phyloP scores from a whole-genome alignment of 306 rosid genomes.

The Dryas octopetala region DNA sequence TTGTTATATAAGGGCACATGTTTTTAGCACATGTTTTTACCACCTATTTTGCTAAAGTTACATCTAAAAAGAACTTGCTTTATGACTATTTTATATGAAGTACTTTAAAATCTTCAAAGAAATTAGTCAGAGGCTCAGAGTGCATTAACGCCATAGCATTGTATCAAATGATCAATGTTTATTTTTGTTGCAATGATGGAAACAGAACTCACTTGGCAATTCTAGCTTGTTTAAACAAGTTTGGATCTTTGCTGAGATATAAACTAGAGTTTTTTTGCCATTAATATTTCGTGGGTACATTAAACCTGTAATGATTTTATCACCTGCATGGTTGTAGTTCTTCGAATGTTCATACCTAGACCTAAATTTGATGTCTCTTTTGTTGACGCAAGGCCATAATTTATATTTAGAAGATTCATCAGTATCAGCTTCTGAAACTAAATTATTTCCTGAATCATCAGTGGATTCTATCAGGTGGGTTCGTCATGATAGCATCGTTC shows the following conservation, averaged over 20 bases:
- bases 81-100: too few relatives aligned
- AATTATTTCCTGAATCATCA: slow-evolving; percentile 43
- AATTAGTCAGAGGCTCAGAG: too few relatives aligned
- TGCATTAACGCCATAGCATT: too few relatives aligned
- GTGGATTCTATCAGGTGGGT: slow-evolving; percentile 92
- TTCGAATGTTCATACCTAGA: slow-evolving; percentile 4
- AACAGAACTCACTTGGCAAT: too few relatives aligned
- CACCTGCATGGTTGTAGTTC: not conserved
- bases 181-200: too few relatives aligned
- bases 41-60: too few relatives aligned
- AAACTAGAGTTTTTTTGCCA: not conserved
- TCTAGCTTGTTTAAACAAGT: not conserved
- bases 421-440: slow-evolving; percentile 26
- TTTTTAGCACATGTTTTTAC: too few relatives aligned
- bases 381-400: not conserved
- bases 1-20: too few relatives aligned
- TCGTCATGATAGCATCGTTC: slow-evolving; percentile 73
- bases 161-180: too few relatives aligned
- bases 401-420: slow-evolving; percentile 12
- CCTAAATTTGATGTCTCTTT: not conserved
- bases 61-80: too few relatives aligned
- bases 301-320: not conserved
- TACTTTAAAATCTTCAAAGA: too few relatives aligned
- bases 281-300: not conserved
- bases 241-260: not conserved